Evolutionary conservation across 106 monocot species (phyloP), one percentile per base, ranked within the genome.

Genomic region (Apostasia shenzhenica): DNA sequence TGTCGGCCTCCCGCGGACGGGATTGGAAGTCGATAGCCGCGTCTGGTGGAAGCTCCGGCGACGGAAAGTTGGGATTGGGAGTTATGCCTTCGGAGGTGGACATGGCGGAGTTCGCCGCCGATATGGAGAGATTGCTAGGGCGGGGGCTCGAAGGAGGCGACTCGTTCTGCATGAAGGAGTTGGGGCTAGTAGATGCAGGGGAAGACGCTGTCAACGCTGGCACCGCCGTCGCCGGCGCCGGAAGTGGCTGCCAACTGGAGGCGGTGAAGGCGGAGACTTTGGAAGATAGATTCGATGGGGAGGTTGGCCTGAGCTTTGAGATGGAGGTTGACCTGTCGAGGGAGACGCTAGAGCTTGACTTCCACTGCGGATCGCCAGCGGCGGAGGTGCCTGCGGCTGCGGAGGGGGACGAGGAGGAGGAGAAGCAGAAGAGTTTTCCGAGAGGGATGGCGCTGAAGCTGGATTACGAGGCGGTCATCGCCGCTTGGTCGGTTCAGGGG

Each of bases 81-180:
- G 71, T 91, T 51, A 66, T 68, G 2, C 80, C 82, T 13, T 61
- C 85, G 0, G 91, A 89, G 37, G 60, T 73, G 14, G 95, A 95
- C 8, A 66, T 91, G 6, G 86, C 61, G 10, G 95, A 95, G 45
- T 95, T 95, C 75, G 86, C 91, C 0, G 85, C 91, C 8, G 84
- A 95, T 62, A 84, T 95, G 76, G 95, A 95, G 83, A 87, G 81
- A 8, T 74, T 95, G 41, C 83, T 94, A 6, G 87, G 90, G 0
- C 68, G 69, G 0, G 83, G 78, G 6, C 69, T 70, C 45, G 81
- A 83, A 43, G 78, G 81, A 41, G 78, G 81, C 10, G 80, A 81
- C 8, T 55, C 79, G n/a, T 84, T 87, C 80, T 79, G 65, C 72
- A 75, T 94, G 55, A 83, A 94, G 68, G 83, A 77, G 13, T 72